Conservation (phyloP, 2,329 filamentous ascomycete genomes). For the Pseudogymnoascus sp. region DNA sequence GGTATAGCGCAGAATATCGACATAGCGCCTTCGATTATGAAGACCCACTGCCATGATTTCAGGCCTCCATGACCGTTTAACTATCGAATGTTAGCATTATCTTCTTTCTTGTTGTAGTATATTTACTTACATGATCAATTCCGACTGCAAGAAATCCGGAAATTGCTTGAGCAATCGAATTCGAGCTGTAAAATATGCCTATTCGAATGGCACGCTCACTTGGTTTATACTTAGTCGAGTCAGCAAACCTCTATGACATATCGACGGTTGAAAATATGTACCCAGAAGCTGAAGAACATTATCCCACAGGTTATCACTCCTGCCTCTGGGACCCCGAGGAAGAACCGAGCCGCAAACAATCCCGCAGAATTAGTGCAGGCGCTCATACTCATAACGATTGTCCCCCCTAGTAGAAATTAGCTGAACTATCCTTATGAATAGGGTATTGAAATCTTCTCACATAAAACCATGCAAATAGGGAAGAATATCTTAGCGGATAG, state of each 20-base stretch:
- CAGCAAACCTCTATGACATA: background rate
- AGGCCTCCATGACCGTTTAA: conserved; percentile 10
- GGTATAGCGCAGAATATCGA: conserved; percentile 18
- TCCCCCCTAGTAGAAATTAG: conserved; percentile 1
- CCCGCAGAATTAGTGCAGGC: conserved; percentile 14
- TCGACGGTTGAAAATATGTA: background rate
- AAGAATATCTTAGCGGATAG: conserved; percentile 16
- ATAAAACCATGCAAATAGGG: conserved; percentile 10
- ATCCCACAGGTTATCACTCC: conserved; percentile 21
- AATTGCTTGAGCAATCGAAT: conserved; percentile 18
- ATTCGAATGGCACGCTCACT: conserved; percentile 20
- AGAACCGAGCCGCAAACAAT: conserved; percentile 18
- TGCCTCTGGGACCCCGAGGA: conserved; percentile 20
- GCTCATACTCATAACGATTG: conserved; percentile 11
- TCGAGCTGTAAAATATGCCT: conserved; percentile 21
- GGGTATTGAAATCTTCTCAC: background rate
- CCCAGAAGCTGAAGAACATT: conserved; percentile 24
- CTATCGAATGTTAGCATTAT: background rate
- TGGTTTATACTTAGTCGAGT: conserved; percentile 18
- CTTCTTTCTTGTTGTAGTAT: background rate
- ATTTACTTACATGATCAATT: conserved; percentile 12
- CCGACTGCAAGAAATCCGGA: conserved; percentile 21
- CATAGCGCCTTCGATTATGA: conserved; percentile 13
- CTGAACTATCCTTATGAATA: background rate
- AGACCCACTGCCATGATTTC: conserved; percentile 17